A percentile compares a stretch with the other conserved stretches of the same genome.
Conservation (phyloP, 2,329 filamentous ascomycete genomes). For the Aspergillus ruber region DNA sequence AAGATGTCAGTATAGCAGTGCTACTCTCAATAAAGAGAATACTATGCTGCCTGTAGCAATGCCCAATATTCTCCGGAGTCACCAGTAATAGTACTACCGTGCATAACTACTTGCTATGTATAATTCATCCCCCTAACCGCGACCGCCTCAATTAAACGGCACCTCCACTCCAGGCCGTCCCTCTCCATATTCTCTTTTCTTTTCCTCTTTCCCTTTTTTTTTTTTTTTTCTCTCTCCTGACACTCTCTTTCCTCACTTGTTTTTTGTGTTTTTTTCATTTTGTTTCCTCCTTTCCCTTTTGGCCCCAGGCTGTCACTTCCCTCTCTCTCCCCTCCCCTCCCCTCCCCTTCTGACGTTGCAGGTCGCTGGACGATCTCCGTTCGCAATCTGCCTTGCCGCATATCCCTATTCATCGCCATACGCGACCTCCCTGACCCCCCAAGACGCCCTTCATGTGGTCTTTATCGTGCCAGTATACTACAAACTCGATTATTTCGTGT, state of each 20-base stretch:
- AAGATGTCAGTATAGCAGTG: too few relatives aligned
- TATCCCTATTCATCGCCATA: conserved; percentile 1
- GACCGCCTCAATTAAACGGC: not conserved
- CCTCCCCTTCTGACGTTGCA: conserved; percentile 5
- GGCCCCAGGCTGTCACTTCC: not conserved
- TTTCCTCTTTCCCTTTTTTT: conserved; percentile 1
- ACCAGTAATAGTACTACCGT: too few relatives aligned
- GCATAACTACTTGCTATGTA: too few relatives aligned
- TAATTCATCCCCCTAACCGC: too few relatives aligned
- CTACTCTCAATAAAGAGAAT: too few relatives aligned
- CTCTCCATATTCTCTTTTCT: not conserved
- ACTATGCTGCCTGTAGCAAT: too few relatives aligned
- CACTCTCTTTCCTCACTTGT: too few relatives aligned
- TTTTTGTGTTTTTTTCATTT: not conserved
- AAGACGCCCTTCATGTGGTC: conserved; percentile 31
- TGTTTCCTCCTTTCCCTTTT: conserved; percentile 1
- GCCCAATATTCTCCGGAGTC: too few relatives aligned
- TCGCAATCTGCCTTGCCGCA: conserved; percentile 6
- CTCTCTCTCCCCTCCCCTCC: conserved; percentile 3
- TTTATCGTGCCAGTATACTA: conserved; percentile 18
- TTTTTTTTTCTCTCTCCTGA: not conserved
- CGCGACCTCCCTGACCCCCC: conserved; percentile 7
- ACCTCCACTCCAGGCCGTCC: not conserved
- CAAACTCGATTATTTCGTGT: conserved; percentile 17
- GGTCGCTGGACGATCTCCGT: conserved; percentile 25